Conservation (phyloP, 2,329 filamentous ascomycete species). For the Mollisiaceae sp. region DNA sequence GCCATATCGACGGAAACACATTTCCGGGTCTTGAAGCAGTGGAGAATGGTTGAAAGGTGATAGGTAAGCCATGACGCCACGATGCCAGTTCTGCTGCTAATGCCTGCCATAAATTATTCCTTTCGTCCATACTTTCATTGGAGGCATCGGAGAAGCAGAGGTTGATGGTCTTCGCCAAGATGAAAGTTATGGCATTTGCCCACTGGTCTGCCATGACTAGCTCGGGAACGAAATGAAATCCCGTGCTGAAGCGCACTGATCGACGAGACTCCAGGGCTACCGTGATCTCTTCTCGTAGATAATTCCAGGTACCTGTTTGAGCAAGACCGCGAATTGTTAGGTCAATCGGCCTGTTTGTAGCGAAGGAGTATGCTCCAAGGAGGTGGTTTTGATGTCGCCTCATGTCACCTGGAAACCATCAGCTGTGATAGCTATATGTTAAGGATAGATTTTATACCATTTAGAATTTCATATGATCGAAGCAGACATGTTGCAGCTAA, state of each 20-base stretch:
- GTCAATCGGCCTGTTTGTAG: slow-evolving; percentile 15
- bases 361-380: slow-evolving; percentile 27
- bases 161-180: slow-evolving; percentile 53
- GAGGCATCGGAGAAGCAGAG: slow-evolving; percentile 37
- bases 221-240: slow-evolving; percentile 47
- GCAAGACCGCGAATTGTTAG: slow-evolving; percentile 37
- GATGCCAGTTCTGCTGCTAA: slow-evolving; percentile 1
- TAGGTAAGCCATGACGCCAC: slow-evolving; percentile 45
- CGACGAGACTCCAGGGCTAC: slow-evolving; percentile 47
- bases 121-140: background rate
- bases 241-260: slow-evolving; percentile 10
- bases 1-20: slow-evolving; percentile 47
- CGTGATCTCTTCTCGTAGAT: slow-evolving; percentile 57
- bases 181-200: slow-evolving; percentile 49
- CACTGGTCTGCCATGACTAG: slow-evolving; percentile 45
- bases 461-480: slow-evolving; percentile 55
- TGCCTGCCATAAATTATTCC: background rate
- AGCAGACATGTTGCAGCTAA: slow-evolving; percentile 54
- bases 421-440: background rate
- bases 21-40: slow-evolving; percentile 25
- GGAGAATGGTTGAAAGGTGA: slow-evolving; percentile 44
- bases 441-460: slow-evolving; percentile 39
- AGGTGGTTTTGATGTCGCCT: slow-evolving; percentile 20
- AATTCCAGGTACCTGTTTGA: slow-evolving; percentile 56
- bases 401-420: background rate